A percentile compares a stretch with the other conserved stretches of the same genome.
These are phyloP conservation scores for Xylaria palmicola DNA, from an alignment of 495 filamentous ascomycete species.

Conservation along the genomic window DNA sequence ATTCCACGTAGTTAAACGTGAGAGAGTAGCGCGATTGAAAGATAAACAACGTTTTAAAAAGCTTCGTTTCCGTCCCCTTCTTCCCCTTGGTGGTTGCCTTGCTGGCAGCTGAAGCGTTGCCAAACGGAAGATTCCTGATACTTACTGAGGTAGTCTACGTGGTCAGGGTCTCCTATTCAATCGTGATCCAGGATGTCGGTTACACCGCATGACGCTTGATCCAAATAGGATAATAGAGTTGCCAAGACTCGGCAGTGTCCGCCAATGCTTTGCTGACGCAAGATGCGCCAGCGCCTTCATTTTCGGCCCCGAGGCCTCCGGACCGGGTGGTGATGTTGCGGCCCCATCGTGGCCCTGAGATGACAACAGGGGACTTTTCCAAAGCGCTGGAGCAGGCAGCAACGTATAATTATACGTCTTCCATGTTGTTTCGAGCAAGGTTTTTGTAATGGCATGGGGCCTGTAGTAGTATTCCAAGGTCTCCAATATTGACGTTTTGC, in stretches of 20 bases:
- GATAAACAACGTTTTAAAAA: neutral
- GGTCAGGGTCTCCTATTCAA: neutral
- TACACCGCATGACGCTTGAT: conserved; percentile 15
- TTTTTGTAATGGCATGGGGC: no score
- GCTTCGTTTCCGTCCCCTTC: neutral
- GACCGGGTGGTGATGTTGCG: no score
- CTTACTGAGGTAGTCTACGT: neutral
- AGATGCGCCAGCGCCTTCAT: no score
- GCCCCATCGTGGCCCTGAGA: no score
- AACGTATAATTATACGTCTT: no score
- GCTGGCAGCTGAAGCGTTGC: neutral
- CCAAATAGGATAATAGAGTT: conserved; percentile 24
- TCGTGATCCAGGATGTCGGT: conserved; percentile 9
- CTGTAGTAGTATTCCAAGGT: no score
- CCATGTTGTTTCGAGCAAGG: no score
- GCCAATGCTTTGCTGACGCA: neutral
- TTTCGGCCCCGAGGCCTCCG: no score
- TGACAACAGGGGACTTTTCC: no score
- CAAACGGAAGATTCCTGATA: neutral
- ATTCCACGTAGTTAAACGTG: neutral
- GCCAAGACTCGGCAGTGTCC: conserved; percentile 19
- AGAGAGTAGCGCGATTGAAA: neutral
- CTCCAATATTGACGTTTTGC: no score
- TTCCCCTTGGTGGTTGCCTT: neutral
- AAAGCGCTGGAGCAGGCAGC: no score